These are phyloP conservation scores for Erythrophleum ivorense DNA, from an alignment of 331 rosid genomes.

Conservation along the genomic window DNA sequence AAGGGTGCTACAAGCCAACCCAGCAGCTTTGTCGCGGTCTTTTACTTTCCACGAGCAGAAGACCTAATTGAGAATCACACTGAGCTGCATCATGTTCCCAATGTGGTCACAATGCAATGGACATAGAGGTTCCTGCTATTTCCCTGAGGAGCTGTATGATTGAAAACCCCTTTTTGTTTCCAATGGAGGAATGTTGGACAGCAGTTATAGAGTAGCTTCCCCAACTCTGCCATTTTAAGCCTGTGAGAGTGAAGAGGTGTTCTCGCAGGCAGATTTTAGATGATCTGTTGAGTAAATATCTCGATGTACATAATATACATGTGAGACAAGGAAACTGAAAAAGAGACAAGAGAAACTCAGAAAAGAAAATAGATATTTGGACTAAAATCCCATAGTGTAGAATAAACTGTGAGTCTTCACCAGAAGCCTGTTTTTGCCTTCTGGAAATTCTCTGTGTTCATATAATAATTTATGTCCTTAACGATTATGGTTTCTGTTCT, in stretches of 20 bases:
- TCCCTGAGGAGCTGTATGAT: constrained; percentile 29
- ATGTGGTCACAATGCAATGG: constrained; percentile 26
- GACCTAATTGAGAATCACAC: constrained; percentile 39
- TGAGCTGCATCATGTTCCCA: constrained; percentile 5
- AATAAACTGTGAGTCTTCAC: constrained; percentile 30
- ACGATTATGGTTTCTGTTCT: not conserved
- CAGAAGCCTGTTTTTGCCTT: not conserved
- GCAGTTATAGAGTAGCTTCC: constrained; percentile 37
- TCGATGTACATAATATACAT: constrained; percentile 52
- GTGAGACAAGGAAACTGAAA: constrained; percentile 40
- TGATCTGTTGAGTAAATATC: constrained; percentile 44
- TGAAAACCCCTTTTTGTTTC: constrained; percentile 5
- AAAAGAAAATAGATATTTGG: constrained; percentile 46
- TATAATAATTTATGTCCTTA: not conserved
- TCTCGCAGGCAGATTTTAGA: constrained; percentile 43
- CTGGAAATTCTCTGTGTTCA: constrained; percentile 17
- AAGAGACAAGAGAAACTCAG: constrained; percentile 35
- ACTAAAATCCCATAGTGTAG: constrained; percentile 35
- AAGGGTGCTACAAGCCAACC: constrained; percentile 66
- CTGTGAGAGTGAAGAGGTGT: constrained; percentile 43
- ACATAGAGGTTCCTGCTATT: constrained; percentile 36
- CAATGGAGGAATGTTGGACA: constrained; percentile 37
- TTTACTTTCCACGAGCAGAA: constrained; percentile 70
- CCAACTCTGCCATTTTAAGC: constrained; percentile 37
- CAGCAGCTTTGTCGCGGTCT: constrained; percentile 77